Percentiles rank a stretch among this genome's conserved stretches.
These are phyloP conservation scores for Zymoseptoria passerinii DNA, from an alignment of 2,329 filamentous ascomycete genomes.

Conservation along the genomic window DNA sequence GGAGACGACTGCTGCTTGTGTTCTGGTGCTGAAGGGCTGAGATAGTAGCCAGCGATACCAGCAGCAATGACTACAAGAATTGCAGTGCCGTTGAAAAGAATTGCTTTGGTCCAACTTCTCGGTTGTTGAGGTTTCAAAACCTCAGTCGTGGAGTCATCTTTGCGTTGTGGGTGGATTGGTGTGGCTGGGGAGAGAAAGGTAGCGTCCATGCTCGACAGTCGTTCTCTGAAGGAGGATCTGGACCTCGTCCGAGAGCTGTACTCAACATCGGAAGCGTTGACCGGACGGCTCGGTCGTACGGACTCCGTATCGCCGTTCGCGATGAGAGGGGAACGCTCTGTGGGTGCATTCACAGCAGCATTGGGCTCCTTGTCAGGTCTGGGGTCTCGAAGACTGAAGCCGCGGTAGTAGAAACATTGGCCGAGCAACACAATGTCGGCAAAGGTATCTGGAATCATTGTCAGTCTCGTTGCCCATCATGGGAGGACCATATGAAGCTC, in stretches of 20 bases:
- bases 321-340: conserved; percentile 31
- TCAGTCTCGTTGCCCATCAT: not conserved
- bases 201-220: conserved; percentile 51
- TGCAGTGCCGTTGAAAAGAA: conserved; percentile 66
- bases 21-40: conserved; percentile 45
- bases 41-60: conserved; percentile 77
- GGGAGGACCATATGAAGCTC: not conserved
- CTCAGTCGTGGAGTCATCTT: conserved; percentile 24
- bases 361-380: conserved; percentile 19
- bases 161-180: conserved; percentile 56
- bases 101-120: conserved; percentile 37
- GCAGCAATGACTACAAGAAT: conserved; percentile 76
- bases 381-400: conserved; percentile 77
- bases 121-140: conserved; percentile 34
- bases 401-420: conserved; percentile 94
- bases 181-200: conserved; percentile 73
- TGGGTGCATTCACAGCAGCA: conserved; percentile 20
- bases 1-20: conserved; percentile 16
- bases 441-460: conserved; percentile 57
- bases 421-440: conserved; percentile 79
- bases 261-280: conserved; percentile 23
- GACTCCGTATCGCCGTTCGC: conserved; percentile 2
- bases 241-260: conserved; percentile 19
- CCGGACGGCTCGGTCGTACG: conserved; percentile 3
- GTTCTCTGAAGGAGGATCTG: conserved; percentile 37